Evolutionary conservation across 768 basidiomycete genomes (phyloP).

Genomic region (Calvatia gigantea): DNA sequence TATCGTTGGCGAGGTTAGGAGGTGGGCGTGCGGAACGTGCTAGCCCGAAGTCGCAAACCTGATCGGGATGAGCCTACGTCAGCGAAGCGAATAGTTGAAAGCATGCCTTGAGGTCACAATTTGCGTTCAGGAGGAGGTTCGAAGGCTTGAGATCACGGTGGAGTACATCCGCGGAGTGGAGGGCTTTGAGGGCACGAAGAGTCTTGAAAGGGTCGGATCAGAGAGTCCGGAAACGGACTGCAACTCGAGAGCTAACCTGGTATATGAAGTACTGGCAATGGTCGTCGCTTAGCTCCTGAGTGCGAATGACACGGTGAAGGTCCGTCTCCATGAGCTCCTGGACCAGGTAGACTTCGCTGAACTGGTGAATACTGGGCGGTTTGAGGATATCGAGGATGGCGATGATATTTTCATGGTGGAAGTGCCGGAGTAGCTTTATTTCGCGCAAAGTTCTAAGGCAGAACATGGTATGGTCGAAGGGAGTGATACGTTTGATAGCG

Average conservation of each 20-base stretch:
- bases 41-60: slow-evolving; percentile 87
- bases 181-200: slow-evolving; percentile 89
- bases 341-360: slow-evolving; percentile 79
- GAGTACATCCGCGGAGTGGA: slow-evolving; percentile 95
- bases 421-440: slow-evolving; percentile 90
- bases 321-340: slow-evolving; percentile 96
- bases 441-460: slow-evolving; percentile 82
- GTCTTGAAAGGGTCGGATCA: slow-evolving; percentile 34
- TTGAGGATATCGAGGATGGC: slow-evolving; percentile 90
- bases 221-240: not conserved
- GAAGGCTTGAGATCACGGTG: slow-evolving; percentile 97
- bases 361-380: slow-evolving; percentile 67
- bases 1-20: slow-evolving; percentile 65
- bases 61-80: slow-evolving; percentile 9
- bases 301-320: slow-evolving; percentile 94
- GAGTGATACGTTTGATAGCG: slow-evolving; percentile 94
- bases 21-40: slow-evolving; percentile 76
- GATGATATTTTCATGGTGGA: slow-evolving; percentile 87
- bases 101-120: slow-evolving; percentile 92
- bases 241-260: slow-evolving; percentile 34
- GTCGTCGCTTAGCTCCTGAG: slow-evolving; percentile 93
- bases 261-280: slow-evolving; percentile 94
- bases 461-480: slow-evolving; percentile 95
- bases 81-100: not conserved
- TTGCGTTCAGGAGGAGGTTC: slow-evolving; percentile 95